Evolutionary conservation across 306 rosid species (phyloP).

Genomic region (Vigna trinervia): DNA sequence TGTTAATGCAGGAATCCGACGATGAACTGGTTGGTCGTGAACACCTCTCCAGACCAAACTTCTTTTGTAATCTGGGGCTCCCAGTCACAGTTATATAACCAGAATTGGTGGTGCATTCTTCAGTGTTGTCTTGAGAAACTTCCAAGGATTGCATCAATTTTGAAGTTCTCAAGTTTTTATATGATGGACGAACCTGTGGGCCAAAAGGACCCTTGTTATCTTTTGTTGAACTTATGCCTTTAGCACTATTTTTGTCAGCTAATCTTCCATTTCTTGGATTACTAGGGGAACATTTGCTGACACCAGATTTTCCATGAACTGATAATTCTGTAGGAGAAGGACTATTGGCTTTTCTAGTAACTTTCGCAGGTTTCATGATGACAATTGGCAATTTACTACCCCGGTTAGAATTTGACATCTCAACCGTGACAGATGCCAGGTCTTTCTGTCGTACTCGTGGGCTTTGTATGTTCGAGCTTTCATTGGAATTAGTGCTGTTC

Average conservation of each 20-base stretch:
- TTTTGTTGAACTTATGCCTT: constrained; percentile 48
- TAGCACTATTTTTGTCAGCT: constrained; percentile 48
- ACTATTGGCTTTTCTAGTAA: constrained; percentile 48
- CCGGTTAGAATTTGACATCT: constrained; percentile 45
- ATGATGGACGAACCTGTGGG: constrained; percentile 43
- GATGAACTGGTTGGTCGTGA: constrained; percentile 54
- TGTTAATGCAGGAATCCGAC: constrained; percentile 56
- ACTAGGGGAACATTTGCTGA: constrained; percentile 40
- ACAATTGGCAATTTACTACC: constrained; percentile 57
- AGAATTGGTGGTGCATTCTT: constrained; percentile 46
- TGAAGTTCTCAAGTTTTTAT: constrained; percentile 48
- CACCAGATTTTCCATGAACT: constrained; percentile 46
- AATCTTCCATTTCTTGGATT: constrained; percentile 55
- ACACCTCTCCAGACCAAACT: constrained; percentile 68
- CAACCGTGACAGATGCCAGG: constrained; percentile 38
- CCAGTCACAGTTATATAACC: constrained; percentile 47
- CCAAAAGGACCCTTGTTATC: constrained; percentile 44
- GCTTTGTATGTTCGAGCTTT: constrained; percentile 54
- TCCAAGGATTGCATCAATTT: constrained; percentile 53
- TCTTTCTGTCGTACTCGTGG: constrained; percentile 49
- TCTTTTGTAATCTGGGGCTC: constrained; percentile 69
- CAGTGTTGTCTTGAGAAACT: constrained; percentile 43
- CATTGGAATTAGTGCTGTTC: constrained; percentile 42
- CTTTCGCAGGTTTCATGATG: constrained; percentile 69
- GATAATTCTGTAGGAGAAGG: constrained; percentile 43